Base-by-base conservation (phyloP, 306 rosid species). In the Sphenostylis stenocarpa region DNA sequence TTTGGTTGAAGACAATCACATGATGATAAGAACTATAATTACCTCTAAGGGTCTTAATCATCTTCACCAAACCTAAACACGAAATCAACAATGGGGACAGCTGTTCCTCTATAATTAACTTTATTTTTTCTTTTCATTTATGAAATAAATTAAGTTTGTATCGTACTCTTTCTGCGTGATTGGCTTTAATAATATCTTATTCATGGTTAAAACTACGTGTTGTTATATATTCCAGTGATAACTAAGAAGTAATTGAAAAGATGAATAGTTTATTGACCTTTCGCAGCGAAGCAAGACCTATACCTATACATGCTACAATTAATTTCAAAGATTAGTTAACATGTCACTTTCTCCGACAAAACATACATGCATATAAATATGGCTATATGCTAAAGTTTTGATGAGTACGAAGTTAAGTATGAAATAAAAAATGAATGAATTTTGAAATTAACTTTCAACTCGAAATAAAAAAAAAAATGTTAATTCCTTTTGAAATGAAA, bases 81-180 rank as follows among this genome's bases (percentile, higher is more conserved):
- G 67, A 71, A 65, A 80, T 53, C 21, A 53, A 53, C 4, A 55
- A 31, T n/a, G 56, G 64, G 9, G 65, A 71, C 80, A 80, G 70
- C 80, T 80, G 84, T n/a, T n/a, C n/a, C n/a, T n/a, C n/a, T n/a
- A n/a, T n/a, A n/a, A n/a, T n/a, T n/a, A n/a, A n/a, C n/a, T n/a
- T n/a, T n/a, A n/a, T n/a, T n/a, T n/a, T n/a, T n/a, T n/a, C n/a
- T n/a, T n/a, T n/a, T n/a, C n/a, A n/a, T n/a, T n/a, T n/a, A n/a
- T n/a, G n/a, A n/a, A n/a, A n/a, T n/a, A n/a, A n/a, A n/a, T n/a
- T n/a, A n/a, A n/a, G n/a, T n/a, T n/a, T n/a, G n/a, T n/a, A n/a
- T n/a, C n/a, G n/a, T n/a, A n/a, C n/a, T n/a, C n/a, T n/a, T n/a
- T n/a, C n/a, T n/a, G n/a, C n/a, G n/a, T n/a, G n/a, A n/a, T n/a